These are phyloP conservation scores for Luvunga scandens DNA, from an alignment of 345 rosid species.

Conservation along the genomic window DNA sequence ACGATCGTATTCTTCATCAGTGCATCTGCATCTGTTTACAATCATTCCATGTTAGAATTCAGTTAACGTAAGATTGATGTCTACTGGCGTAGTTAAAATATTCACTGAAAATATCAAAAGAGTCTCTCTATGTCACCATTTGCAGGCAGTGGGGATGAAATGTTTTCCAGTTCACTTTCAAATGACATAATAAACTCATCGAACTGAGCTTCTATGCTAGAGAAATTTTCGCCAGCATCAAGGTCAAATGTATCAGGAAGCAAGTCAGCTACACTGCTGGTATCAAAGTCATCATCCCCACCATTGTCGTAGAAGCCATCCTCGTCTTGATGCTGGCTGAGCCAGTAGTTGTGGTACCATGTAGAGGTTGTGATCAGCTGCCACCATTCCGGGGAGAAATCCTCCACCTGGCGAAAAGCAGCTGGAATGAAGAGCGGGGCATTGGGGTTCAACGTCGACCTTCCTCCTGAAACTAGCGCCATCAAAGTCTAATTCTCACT, in stretches of 20 bases:
- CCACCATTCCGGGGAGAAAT: slow-evolving; percentile 98
- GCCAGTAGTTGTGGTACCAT: slow-evolving; percentile 87
- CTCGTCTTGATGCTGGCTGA: slow-evolving; percentile 58
- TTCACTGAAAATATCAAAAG: neutral
- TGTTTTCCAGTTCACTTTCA: slow-evolving; percentile 28
- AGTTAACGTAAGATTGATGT: neutral
- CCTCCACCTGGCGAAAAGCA: slow-evolving; percentile 76
- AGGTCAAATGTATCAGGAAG: slow-evolving; percentile 71
- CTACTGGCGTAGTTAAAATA: neutral
- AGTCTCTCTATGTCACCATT: slow-evolving; percentile 17
- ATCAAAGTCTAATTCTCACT: slow-evolving; percentile 20
- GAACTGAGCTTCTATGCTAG: slow-evolving; percentile 37
- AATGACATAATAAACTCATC: slow-evolving; percentile 39
- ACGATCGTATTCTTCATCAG: slow-evolving; percentile 16
- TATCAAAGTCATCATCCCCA: slow-evolving; percentile 28
- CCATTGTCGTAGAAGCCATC: slow-evolving; percentile 55
- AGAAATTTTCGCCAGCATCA: slow-evolving; percentile 48
- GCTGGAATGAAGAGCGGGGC: slow-evolving; percentile 89
- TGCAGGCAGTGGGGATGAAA: slow-evolving; percentile 20
- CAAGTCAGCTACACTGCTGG: slow-evolving; percentile 39
- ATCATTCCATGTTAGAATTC: neutral
- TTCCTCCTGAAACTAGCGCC: slow-evolving; percentile 81
- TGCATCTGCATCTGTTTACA: slow-evolving; percentile 34
- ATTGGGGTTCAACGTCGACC: slow-evolving; percentile 74
- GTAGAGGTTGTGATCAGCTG: slow-evolving; percentile 71